Conservation (phyloP, 176 grass and related monocot genomes). For the Saccharum officinarum region DNA sequence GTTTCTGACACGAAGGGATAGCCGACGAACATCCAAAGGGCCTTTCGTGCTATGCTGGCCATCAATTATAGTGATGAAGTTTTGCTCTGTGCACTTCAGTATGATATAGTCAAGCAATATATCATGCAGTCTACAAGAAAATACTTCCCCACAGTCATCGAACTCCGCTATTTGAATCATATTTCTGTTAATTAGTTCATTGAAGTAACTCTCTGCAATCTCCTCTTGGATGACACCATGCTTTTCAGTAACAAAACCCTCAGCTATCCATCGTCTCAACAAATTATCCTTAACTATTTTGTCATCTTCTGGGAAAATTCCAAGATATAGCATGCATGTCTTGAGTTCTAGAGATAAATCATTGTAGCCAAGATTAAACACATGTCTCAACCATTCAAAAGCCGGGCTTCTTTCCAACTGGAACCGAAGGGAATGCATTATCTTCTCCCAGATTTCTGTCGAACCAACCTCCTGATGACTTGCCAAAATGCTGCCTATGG, state of each 20-base stretch:
- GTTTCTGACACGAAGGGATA: background rate
- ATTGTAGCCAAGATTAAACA: background rate
- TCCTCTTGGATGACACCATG: background rate
- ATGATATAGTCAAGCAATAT: constrained; percentile 25
- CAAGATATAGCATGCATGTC: background rate
- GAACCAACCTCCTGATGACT: background rate
- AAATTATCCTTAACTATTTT: background rate
- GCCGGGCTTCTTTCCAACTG: background rate
- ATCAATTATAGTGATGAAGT: constrained; percentile 16
- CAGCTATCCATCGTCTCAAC: background rate
- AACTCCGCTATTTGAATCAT: constrained; percentile 14
- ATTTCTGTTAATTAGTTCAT: background rate
- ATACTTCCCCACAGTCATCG: constrained; percentile 10
- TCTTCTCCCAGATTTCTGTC: background rate
- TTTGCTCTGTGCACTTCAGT: constrained; percentile 16
- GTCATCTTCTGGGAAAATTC: background rate
- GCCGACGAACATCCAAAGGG: background rate
- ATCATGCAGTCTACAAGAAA: constrained; percentile 27
- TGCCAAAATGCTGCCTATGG: background rate
- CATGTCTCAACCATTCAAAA: background rate
- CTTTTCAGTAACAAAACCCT: background rate
- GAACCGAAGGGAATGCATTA: background rate
- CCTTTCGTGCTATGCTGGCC: background rate
- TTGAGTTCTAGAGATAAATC: background rate
- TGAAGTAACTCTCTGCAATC: background rate